Conservation (phyloP, 305 asterid species). For the Fraxinus sp. region DNA sequence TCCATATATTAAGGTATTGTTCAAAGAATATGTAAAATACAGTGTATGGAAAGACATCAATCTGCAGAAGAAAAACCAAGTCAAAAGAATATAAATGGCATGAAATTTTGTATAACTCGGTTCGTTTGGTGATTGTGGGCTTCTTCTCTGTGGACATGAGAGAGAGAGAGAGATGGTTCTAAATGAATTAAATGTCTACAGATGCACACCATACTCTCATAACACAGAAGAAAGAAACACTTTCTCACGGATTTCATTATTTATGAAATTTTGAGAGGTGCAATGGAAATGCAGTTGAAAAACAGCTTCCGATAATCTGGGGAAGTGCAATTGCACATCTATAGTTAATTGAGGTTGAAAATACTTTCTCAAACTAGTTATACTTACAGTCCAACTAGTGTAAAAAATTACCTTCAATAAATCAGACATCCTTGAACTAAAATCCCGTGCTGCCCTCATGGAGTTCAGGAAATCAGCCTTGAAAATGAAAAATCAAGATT, state of each 20-base stretch:
- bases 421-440: conserved; percentile 73
- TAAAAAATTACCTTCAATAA: conserved; percentile 62
- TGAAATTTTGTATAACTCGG: not conserved
- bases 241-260: not conserved
- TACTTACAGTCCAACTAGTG: not conserved
- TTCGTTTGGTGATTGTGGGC: not conserved
- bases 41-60: conserved; percentile 81
- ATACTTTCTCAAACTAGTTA: not conserved
- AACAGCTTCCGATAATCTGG: not conserved
- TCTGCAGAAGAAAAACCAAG: conserved; percentile 51
- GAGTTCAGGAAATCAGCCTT: conserved; percentile 86
- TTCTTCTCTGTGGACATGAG: too few species aligned
- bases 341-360: not conserved
- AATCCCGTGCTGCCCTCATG: conserved; percentile 93
- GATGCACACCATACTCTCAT: not conserved
- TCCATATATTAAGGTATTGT: conserved; percentile 91
- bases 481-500: conserved; percentile 10
- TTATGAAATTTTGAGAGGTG: not conserved
- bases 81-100: conserved; percentile 13
- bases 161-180: not conserved
- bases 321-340: not conserved
- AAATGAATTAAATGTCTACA: not conserved
- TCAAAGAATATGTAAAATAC: conserved; percentile 91
- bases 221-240: not conserved
- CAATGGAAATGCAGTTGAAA: not conserved